These are phyloP conservation scores for Cyclanthera cordifolia DNA, from an alignment of 306 rosid species.

Conservation along the genomic window DNA sequence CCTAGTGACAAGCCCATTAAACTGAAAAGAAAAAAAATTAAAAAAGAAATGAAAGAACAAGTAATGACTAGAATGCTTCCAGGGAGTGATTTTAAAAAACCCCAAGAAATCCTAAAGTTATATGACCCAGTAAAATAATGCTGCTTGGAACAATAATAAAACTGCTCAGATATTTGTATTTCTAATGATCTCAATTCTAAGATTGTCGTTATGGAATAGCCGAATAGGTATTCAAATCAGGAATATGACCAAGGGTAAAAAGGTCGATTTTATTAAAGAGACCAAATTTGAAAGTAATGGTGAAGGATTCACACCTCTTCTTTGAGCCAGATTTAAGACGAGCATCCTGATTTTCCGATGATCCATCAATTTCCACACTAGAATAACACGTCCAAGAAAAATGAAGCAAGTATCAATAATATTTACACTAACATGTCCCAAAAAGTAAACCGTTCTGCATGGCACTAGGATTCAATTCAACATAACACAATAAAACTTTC, in stretches of 20 bases:
- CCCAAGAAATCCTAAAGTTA: neutral
- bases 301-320: conserved; percentile 44
- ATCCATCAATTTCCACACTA: conserved; percentile 65
- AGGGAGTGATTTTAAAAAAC: neutral
- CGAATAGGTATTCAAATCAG: neutral
- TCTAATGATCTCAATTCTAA: neutral
- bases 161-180: neutral
- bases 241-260: neutral
- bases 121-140: neutral
- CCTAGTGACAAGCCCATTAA: neutral
- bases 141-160: neutral
- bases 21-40: neutral
- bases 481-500: neutral
- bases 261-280: neutral
- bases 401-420: conserved; percentile 9
- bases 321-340: conserved; percentile 54
- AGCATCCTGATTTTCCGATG: conserved; percentile 59
- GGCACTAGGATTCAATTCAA: neutral
- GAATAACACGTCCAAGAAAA: conserved; percentile 16
- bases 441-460: neutral
- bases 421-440: conserved; percentile 14
- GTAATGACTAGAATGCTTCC: neutral
- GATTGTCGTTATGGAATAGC: neutral
- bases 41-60: neutral
- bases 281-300: neutral